Evolutionary conservation across 169 alveolate species (phyloP), one percentile per base, ranked within the genome.

Genomic region (Plasmodium vivax): DNA sequence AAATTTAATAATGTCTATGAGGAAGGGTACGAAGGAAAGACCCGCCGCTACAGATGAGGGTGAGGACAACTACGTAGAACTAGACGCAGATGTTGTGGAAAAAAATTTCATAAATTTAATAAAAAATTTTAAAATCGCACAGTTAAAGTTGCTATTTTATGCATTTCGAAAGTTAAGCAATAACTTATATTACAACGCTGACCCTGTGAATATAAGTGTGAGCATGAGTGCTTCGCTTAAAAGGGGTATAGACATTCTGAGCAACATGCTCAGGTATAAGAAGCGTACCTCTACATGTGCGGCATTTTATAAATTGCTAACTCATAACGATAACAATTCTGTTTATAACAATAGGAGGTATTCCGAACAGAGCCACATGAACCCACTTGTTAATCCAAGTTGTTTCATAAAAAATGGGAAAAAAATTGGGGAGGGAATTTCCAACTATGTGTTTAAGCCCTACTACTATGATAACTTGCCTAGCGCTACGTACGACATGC

Each of bases 31-130:
- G 32, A 80, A 81, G 74, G 77, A 80, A 16, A 43, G 3, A 51
- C 23, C 62, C 2, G 3, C 62, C 9, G 62, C 62, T 23, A 23
- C n/a, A 2, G 27, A 23, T 23, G 74, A 41, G 8, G 75, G 14
- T 36, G 93, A 81, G 30, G 83, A 90, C 27, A 72, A 90, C 73
- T 90, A 62, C 73, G 32, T 90, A 3, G 94, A 90, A 74, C 73
- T 90, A 68, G 94, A 90, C 32, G 94, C 94, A 38, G 94, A 90
- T 90, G 19, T 90, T 79, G 94, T 90, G 34, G 94, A 90, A 68
- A 90, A 90, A 38, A 90, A 90, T 81, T 90, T 90, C 73, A 90
- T 68, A 41, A 82, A 79, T 58, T 51, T 90, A 80, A 90, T 90
- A 23, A 90, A 90, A 32, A 90, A 90, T 81, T 38, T 90, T 16